These are phyloP conservation scores for Ottelia alismoides DNA, from an alignment of 106 monocot species.

Conservation along the genomic window DNA sequence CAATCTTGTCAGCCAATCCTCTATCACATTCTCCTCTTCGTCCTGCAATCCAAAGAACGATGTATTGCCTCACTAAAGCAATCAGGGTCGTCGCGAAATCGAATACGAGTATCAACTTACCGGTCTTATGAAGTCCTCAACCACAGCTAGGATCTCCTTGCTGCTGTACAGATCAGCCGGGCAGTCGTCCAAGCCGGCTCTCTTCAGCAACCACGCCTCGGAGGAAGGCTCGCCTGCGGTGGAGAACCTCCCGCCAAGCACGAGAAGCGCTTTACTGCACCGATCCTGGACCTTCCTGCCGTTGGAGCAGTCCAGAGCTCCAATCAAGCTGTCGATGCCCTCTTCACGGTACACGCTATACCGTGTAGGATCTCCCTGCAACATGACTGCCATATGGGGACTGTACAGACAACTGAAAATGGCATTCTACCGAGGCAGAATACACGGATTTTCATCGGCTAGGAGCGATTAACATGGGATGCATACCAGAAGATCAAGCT, in stretches of 20 bases:
- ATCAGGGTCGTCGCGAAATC: neutral
- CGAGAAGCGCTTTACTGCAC: constrained; percentile 2
- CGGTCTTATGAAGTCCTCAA: constrained; percentile 18
- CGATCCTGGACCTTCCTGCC: constrained; percentile 11
- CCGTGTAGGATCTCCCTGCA: constrained; percentile 11
- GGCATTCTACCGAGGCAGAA: neutral
- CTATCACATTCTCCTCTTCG: constrained; percentile 49
- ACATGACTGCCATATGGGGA: neutral
- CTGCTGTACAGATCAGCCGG: constrained; percentile 26
- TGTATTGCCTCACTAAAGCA: neutral
- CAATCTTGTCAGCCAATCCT: constrained; percentile 49
- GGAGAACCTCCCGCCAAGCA: constrained; percentile 5
- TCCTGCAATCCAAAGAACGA: constrained; percentile 15
- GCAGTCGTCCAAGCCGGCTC: constrained; percentile 47
- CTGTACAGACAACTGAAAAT: neutral
- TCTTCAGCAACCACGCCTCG: constrained; percentile 14
- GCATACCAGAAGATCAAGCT: constrained; percentile 12
- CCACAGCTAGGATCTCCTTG: constrained; percentile 12
- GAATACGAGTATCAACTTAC: constrained; percentile 3
- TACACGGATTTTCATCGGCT: neutral
- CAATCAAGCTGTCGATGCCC: constrained; percentile 4
- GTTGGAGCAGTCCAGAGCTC: constrained; percentile 1
- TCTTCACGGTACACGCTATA: constrained; percentile 11
- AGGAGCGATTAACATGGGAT: neutral
- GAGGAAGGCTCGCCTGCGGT: neutral